Evolutionary conservation across 2,329 filamentous ascomycete species (phyloP), one percentile per base, ranked within the genome.

Genomic region (Fusarium musae): DNA sequence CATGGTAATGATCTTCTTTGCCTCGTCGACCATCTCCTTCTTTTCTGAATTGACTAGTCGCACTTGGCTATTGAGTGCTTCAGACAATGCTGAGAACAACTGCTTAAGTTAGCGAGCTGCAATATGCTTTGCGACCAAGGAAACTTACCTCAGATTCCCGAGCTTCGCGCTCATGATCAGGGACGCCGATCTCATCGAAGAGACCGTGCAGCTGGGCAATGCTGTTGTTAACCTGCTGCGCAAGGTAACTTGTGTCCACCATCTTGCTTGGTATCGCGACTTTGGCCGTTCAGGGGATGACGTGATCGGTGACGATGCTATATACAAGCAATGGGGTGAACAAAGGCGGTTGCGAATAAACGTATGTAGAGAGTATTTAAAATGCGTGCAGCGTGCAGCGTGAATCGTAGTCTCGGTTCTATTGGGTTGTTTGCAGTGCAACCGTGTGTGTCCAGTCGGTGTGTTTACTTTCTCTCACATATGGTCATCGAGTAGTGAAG

Each of bases 111-210:
- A 76, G 68, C 30, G 52, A 59, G 15, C 46, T 19, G 37, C 37
- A 16, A 32, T 36, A 39, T 56, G 26, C 13, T 21, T 63, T 52
- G 39, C 43, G 37, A 59, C 37, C n/a, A 66, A 57, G 40, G 30
- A 36, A 59, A 69, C 88, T 79, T 85, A 97, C 95, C 91, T 98
- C 94, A 80, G 93, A 90, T 81, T 98, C 96, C 78, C 96, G 89
- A 56, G 90, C 88, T 80, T 98, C 95, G 79, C 96, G 93, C 83
- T 98, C 96, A 90, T 97, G 95, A 79, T 86, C 91, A 34, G 96
- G 90, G n/a, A 99, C 93, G 66, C 96, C 96, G 79, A 99, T 99
- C 81, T 99, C 96, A 82, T 99, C 96, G 80, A 98, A 99, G 65
- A 98, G 89, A 74, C 93, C 93, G 84, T 98, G 96, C 69, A 99